Evolutionary conservation across 306 rosid genomes (phyloP).

Genomic region (Hippophae tibetana): DNA sequence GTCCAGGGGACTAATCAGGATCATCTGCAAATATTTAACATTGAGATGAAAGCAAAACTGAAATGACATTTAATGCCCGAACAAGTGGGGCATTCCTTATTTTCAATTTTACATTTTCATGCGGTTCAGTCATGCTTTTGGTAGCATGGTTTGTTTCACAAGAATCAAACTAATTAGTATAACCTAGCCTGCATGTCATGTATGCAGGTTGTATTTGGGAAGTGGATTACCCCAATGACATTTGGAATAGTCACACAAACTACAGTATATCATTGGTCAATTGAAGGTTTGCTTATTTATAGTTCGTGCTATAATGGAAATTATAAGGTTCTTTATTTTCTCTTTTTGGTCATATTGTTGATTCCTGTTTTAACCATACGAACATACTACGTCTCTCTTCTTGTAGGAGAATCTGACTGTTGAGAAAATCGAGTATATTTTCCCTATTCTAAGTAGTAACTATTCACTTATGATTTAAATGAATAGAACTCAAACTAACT

Average conservation of each 20-base stretch:
- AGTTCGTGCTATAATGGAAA: slow-evolving; percentile 8
- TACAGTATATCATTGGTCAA: slow-evolving; percentile 93
- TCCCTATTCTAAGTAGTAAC: too few relatives aligned
- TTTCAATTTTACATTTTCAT: not conserved
- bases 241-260: slow-evolving; percentile 91
- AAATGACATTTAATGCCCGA: slow-evolving; percentile 93
- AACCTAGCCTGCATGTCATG: slow-evolving; percentile 11
- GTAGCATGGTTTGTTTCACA: not conserved
- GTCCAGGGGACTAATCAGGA: slow-evolving; percentile 96
- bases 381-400: slow-evolving; percentile 8
- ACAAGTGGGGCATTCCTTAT: slow-evolving; percentile 49
- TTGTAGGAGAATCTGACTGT: slow-evolving; percentile 84
- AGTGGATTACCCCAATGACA: slow-evolving; percentile 87
- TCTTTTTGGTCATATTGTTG: slow-evolving; percentile 2
- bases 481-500: too few relatives aligned
- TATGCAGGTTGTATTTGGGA: slow-evolving; percentile 87
- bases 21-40: slow-evolving; percentile 92
- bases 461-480: too few relatives aligned
- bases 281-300: slow-evolving; percentile 50
- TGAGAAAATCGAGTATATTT: too few relatives aligned
- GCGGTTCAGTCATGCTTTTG: not conserved
- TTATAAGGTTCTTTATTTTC: slow-evolving; percentile 1
- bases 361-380: slow-evolving; percentile 2
- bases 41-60: slow-evolving; percentile 90
- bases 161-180: slow-evolving; percentile 12